Conservation (phyloP, 2,329 filamentous ascomycete species). For the Exophiala aquamarina region DNA sequence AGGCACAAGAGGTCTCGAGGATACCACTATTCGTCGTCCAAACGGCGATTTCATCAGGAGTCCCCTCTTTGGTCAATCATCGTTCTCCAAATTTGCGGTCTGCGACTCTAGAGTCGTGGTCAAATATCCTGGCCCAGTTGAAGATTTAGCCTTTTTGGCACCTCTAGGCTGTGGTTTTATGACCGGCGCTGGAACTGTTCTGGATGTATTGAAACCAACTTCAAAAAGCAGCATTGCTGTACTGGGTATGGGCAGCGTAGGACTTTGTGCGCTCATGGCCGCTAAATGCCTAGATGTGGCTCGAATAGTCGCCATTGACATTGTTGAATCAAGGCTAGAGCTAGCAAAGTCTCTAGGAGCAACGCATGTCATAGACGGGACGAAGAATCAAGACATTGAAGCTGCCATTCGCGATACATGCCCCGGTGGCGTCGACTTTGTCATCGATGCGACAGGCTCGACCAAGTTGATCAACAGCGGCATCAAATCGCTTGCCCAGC, state of each 20-base stretch:
- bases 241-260: constrained; percentile 48
- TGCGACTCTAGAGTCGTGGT: constrained; percentile 31
- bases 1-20: constrained; percentile 4
- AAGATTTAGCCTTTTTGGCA: constrained; percentile 29
- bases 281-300: constrained; percentile 43
- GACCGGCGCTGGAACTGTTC: constrained; percentile 41
- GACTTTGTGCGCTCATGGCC: constrained; percentile 49
- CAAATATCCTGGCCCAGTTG: constrained; percentile 18
- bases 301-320: constrained; percentile 43
- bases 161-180: constrained; percentile 35
- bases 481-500: constrained; percentile 2
- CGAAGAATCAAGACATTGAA: constrained; percentile 2
- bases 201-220: constrained; percentile 39
- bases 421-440: background rate
- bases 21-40: constrained; percentile 2
- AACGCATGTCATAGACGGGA: constrained; percentile 32
- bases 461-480: constrained; percentile 28
- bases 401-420: constrained; percentile 1
- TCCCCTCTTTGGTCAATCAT: constrained; percentile 39
- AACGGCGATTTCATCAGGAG: constrained; percentile 3
- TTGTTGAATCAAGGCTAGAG: constrained; percentile 36
- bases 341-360: constrained; percentile 42
- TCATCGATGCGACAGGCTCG: constrained; percentile 33
- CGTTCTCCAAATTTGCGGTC: constrained; percentile 34
- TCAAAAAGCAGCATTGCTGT: constrained; percentile 40